phyloP scores from a whole-genome alignment of 2,329 filamentous ascomycete species.

The Aspergillus candidus region DNA sequence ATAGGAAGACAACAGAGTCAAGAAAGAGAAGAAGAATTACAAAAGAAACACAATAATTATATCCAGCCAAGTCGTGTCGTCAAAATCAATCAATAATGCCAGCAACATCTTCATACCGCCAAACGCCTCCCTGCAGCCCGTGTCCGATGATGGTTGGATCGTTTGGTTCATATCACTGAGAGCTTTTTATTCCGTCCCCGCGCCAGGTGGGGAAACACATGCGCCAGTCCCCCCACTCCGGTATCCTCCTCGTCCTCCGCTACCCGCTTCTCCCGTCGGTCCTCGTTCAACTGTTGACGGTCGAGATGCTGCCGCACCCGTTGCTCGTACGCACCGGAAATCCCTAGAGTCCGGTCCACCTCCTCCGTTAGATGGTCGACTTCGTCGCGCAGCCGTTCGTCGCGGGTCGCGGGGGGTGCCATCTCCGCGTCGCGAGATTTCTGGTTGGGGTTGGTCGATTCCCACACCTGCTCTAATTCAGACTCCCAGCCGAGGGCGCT shows the following conservation, averaged over 20 bases:
- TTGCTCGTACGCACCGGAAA: conserved; percentile 43
- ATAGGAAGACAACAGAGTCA: no score
- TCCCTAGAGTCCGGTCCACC: conserved; percentile 50
- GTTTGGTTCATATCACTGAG: not conserved
- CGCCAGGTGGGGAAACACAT: conserved; percentile 35
- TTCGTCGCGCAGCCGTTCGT: conserved; percentile 54
- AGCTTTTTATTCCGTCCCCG: conserved; percentile 10
- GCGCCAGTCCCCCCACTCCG: conserved; percentile 20
- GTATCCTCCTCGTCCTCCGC: conserved; percentile 2
- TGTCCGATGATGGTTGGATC: no score
- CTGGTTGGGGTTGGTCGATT: conserved; percentile 57
- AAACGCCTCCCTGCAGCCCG: no score
- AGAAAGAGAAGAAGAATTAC: no score
- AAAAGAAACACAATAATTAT: no score
- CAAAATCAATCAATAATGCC: no score
- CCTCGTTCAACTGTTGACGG: conserved; percentile 6
- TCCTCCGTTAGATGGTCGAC: conserved; percentile 54
- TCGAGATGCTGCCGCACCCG: conserved; percentile 31
- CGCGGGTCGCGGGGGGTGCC: conserved; percentile 40
- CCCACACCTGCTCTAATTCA: conserved; percentile 75
- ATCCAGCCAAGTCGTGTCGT: no score
- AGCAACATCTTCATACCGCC: no score
- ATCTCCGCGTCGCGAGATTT: conserved; percentile 43
- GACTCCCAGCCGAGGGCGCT: conserved; percentile 76
- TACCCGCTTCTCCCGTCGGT: not conserved